Conservation (phyloP, 2,329 filamentous ascomycete species). For the Fusarium sp. region DNA sequence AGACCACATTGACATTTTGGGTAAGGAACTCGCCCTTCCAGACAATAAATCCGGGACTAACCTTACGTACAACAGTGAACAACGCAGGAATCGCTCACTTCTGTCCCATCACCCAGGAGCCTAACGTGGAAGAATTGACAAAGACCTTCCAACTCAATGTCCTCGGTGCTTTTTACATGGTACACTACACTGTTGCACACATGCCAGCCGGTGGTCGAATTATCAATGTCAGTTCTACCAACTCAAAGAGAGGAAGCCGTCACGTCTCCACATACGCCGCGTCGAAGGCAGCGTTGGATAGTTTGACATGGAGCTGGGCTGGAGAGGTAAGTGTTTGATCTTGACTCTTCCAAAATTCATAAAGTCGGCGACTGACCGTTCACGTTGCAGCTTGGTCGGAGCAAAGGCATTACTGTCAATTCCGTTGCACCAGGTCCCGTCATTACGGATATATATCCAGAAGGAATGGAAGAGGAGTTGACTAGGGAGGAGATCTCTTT, state of each 20-base stretch:
- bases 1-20: slow-evolving; percentile 56
- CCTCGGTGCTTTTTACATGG: slow-evolving; percentile 51
- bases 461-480: slow-evolving; percentile 34
- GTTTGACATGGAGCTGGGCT: slow-evolving; percentile 50
- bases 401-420: slow-evolving; percentile 58
- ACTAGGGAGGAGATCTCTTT: slow-evolving; percentile 33
- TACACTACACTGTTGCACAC: slow-evolving; percentile 50
- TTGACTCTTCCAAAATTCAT: too few species aligned
- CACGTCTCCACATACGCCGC: slow-evolving; percentile 36
- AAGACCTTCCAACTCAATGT: slow-evolving; percentile 51
- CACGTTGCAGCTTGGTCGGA: slow-evolving; percentile 47
- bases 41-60: not conserved
- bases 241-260: slow-evolving; percentile 31
- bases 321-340: slow-evolving; percentile 33
- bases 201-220: slow-evolving; percentile 51
- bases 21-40: slow-evolving; percentile 35
- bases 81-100: slow-evolving; percentile 50
- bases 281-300: slow-evolving; percentile 52
- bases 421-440: slow-evolving; percentile 56
- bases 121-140: slow-evolving; percentile 42
- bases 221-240: slow-evolving; percentile 43
- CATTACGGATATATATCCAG: slow-evolving; percentile 49
- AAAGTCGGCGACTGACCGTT: rapidly evolving
- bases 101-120: slow-evolving; percentile 34
- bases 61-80: slow-evolving; percentile 47